phyloP scores from a whole-genome alignment of 1,284 basidiomycete species.

The Ceratobasidium sp. region DNA sequence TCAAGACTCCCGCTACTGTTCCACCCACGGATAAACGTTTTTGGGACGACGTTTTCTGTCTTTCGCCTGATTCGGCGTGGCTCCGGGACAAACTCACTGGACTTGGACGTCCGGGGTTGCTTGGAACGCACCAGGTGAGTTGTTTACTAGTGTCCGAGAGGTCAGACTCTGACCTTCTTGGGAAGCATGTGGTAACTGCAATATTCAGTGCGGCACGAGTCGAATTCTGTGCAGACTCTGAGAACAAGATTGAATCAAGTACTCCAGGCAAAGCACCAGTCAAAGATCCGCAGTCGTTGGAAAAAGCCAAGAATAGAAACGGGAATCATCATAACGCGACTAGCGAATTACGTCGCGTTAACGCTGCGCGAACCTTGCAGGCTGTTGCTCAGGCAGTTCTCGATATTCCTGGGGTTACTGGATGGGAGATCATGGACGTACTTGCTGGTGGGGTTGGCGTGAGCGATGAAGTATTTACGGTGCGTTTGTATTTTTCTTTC shows the following conservation, averaged over 20 bases:
- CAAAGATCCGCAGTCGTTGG: conserved; percentile 57
- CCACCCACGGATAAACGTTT: conserved; percentile 45
- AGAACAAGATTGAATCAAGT: not conserved
- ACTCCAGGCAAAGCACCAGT: conserved; percentile 59
- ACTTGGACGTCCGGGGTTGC: conserved; percentile 31
- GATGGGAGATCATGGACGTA: conserved; percentile 78
- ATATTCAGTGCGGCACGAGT: conserved; percentile 30
- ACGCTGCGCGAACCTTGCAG: conserved; percentile 33
- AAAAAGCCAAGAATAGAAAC: conserved; percentile 52
- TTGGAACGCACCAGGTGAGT: conserved; percentile 40
- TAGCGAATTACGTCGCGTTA: conserved; percentile 18
- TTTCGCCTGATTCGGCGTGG: conserved; percentile 28
- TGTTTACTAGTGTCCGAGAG: not conserved
- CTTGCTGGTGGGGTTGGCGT: conserved; percentile 70
- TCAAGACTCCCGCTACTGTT: conserved; percentile 30
- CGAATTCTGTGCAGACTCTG: conserved; percentile 13
- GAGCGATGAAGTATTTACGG: conserved; percentile 71
- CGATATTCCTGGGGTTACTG: conserved; percentile 54
- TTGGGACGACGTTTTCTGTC: conserved; percentile 30
- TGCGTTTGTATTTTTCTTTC: conserved; percentile 53
- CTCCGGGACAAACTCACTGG: conserved; percentile 4
- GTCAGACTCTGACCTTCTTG: not conserved
- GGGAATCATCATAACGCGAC: conserved; percentile 14
- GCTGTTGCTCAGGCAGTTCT: conserved; percentile 29
- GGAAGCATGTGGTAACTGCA: conserved; percentile 36